Evolutionary conservation across 805 yeast species (phyloP).

Genomic region (Ogataea philodendri): DNA sequence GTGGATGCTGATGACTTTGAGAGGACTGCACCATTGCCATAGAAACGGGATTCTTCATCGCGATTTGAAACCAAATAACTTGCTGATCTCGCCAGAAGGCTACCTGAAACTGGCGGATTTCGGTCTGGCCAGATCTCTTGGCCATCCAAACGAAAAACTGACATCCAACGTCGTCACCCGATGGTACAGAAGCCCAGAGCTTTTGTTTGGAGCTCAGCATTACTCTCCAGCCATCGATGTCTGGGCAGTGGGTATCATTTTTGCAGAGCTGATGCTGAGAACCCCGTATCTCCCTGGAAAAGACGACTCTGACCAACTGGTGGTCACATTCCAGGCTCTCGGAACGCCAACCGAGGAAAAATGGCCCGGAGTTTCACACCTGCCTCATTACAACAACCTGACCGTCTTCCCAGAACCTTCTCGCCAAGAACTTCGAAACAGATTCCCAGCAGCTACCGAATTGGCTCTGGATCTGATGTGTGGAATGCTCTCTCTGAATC

Average conservation of each 20-base stretch:
- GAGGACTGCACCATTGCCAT: slow-evolving; percentile 96
- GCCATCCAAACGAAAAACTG: slow-evolving; percentile 70
- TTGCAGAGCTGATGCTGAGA: slow-evolving; percentile 93
- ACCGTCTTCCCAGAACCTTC: slow-evolving; percentile 82
- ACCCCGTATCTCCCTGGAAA: slow-evolving; percentile 94
- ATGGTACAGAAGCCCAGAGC: slow-evolving; percentile 97
- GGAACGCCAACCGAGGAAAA: slow-evolving; percentile 92
- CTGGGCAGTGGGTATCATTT: slow-evolving; percentile 96
- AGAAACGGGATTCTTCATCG: slow-evolving; percentile 87
- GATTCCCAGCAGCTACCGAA: slow-evolving; percentile 91
- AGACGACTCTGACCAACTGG: slow-evolving; percentile 85
- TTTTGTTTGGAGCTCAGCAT: slow-evolving; percentile 82
- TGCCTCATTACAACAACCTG: slow-evolving; percentile 74
- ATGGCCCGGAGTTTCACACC: slow-evolving; percentile 86
- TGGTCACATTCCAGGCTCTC: slow-evolving; percentile 89
- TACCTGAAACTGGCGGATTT: slow-evolving; percentile 94
- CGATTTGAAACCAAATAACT: slow-evolving; percentile 89
- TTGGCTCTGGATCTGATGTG: slow-evolving; percentile 73
- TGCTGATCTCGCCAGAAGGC: slow-evolving; percentile 83
- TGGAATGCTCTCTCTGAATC: slow-evolving; percentile 73
- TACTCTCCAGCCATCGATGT: slow-evolving; percentile 88
- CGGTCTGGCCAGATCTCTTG: slow-evolving; percentile 86
- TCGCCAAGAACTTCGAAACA: slow-evolving; percentile 69
- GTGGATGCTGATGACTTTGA: slow-evolving; percentile 90
- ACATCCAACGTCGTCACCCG: slow-evolving; percentile 95